Conservation (phyloP, 176 grass and related monocot species). For the Themeda triandra region DNA sequence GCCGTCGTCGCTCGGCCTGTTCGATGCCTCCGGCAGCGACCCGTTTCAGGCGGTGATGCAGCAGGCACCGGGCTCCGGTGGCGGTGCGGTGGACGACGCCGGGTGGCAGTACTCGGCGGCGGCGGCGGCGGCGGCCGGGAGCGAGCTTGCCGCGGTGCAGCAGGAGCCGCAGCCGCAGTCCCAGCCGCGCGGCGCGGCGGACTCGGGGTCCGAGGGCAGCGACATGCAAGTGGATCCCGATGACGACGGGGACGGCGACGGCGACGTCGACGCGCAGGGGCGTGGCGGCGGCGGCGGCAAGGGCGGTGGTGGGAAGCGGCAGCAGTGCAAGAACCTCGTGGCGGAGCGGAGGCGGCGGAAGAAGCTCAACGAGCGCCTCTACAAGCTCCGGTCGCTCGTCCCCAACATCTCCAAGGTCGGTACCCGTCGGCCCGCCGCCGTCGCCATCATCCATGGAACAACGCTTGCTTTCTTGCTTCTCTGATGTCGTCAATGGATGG, state of each 20-base stretch:
- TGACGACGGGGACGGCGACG: constrained; percentile 47
- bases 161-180: constrained; percentile 1
- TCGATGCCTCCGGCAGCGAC: constrained; percentile 24
- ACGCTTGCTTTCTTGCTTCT: background rate
- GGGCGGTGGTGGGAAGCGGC: constrained; percentile 58
- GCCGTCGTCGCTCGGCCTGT: constrained; percentile 31
- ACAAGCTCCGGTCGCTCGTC: constrained; percentile 73
- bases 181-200: background rate
- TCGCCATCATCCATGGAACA: background rate
- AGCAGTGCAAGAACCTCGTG: constrained; percentile 86
- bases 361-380: constrained; percentile 89
- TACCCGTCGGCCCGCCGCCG: background rate
- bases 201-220: constrained; percentile 80
- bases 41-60: constrained; percentile 25
- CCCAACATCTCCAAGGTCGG: constrained; percentile 95
- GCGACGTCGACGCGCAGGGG: background rate
- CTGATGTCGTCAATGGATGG: background rate
- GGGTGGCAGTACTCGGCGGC: constrained; percentile 47
- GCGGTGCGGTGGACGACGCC: background rate
- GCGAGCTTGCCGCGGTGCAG: constrained; percentile 32
- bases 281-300: background rate
- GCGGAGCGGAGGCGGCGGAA: constrained; percentile 72
- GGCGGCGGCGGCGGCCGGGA: background rate
- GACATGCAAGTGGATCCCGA: constrained; percentile 50
- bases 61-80: background rate